These are phyloP conservation scores for Apophysomyces elegans DNA, from an alignment of 371 early-diverging fungal species.

Conservation along the genomic window DNA sequence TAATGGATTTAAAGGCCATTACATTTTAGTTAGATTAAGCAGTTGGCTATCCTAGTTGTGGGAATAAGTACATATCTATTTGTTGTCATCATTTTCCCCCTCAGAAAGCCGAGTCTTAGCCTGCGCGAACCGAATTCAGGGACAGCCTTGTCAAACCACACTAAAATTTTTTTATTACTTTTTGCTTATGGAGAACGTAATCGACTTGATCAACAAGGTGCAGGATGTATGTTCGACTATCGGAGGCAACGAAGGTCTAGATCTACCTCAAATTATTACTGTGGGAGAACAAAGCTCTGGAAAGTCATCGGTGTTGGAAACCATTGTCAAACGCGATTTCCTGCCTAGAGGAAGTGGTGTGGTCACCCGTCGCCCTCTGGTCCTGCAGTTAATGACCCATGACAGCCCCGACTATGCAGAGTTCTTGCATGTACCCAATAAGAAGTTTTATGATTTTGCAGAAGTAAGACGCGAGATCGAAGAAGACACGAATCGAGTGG, in stretches of 20 bases:
- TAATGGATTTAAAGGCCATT: no score
- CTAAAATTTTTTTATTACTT: constrained; percentile 1
- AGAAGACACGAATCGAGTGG: constrained; percentile 84
- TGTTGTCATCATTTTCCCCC: not conserved
- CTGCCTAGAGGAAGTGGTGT: constrained; percentile 92
- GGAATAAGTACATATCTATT: no score
- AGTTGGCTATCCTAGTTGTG: no score
- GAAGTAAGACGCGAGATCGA: constrained; percentile 87
- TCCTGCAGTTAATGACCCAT: constrained; percentile 84
- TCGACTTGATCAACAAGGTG: constrained; percentile 87
- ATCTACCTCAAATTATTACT: constrained; percentile 91
- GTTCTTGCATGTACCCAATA: constrained; percentile 77
- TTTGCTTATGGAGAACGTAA: constrained; percentile 76
- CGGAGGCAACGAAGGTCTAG: constrained; percentile 76
- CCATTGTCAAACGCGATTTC: constrained; percentile 90
- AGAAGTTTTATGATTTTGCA: constrained; percentile 78
- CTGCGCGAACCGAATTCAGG: constrained; percentile 4
- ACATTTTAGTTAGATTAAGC: no score
- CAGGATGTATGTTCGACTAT: constrained; percentile 92
- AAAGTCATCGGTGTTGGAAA: constrained; percentile 92
- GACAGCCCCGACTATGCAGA: constrained; percentile 65
- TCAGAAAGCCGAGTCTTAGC: not conserved
- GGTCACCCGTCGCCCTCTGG: constrained; percentile 93
- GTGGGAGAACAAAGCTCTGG: constrained; percentile 91
- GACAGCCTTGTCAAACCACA: constrained; percentile 8